These are phyloP conservation scores for Eucalyptus curtisii DNA, from an alignment of 345 rosid genomes.

Conservation along the genomic window DNA sequence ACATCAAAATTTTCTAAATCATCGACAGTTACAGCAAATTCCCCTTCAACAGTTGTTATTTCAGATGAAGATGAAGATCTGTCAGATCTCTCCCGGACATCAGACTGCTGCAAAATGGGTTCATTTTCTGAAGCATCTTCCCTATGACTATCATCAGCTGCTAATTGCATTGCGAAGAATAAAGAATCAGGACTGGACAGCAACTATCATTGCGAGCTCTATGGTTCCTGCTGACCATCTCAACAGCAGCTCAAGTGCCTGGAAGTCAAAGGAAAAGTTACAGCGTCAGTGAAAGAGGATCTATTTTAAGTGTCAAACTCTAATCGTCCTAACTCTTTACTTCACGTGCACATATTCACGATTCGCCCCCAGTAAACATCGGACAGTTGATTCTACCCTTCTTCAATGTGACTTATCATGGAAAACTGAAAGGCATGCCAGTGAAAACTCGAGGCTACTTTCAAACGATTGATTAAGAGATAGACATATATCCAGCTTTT, in stretches of 20 bases:
- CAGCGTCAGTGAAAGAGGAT: neutral
- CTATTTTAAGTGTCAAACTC: neutral
- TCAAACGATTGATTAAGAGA: neutral
- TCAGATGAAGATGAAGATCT: constrained; percentile 52
- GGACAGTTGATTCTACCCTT: neutral
- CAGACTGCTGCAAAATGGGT: constrained; percentile 41
- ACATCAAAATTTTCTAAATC: constrained; percentile 38
- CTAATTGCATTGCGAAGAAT: constrained; percentile 69
- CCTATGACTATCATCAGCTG: constrained; percentile 43
- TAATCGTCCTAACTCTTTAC: neutral
- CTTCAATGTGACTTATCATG: neutral
- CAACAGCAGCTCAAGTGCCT: constrained; percentile 18
- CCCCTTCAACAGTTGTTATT: constrained; percentile 43
- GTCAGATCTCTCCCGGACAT: constrained; percentile 20
- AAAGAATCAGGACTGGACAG: constrained; percentile 2
- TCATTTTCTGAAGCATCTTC: constrained; percentile 57
- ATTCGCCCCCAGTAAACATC: neutral
- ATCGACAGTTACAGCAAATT: constrained; percentile 20
- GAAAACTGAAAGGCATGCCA: neutral
- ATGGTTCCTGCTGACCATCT: constrained; percentile 9
- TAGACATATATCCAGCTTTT: neutral
- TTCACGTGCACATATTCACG: neutral
- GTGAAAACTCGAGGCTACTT: neutral
- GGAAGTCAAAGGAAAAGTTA: neutral
- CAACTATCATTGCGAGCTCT: constrained; percentile 6